phyloP scores from a whole-genome alignment of 495 filamentous ascomycete genomes.

The Aspergillus funiculosus region DNA sequence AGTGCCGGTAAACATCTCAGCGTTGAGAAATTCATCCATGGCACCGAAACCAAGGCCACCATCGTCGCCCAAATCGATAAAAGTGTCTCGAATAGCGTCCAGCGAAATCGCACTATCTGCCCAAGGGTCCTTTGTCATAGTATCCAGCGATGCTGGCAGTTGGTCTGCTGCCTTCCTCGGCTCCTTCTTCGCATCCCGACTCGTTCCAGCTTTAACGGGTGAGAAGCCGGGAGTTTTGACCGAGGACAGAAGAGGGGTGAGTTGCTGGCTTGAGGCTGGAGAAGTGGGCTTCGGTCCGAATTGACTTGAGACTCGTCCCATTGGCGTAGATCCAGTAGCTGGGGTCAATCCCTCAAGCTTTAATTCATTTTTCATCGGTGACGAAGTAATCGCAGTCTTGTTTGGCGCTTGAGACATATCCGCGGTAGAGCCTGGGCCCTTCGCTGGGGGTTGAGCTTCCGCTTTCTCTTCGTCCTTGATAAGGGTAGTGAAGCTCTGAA shows the following conservation, averaged over 20 bases:
- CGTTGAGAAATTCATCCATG: slow-evolving; percentile 40
- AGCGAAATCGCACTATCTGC: slow-evolving; percentile 38
- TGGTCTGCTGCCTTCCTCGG: slow-evolving; percentile 21
- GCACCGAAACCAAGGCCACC: slow-evolving; percentile 29
- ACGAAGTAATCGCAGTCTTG: slow-evolving; percentile 25
- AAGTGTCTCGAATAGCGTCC: slow-evolving; percentile 39
- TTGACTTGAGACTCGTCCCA: slow-evolving; percentile 37
- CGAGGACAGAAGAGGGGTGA: slow-evolving; percentile 34
- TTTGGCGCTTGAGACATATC: slow-evolving; percentile 13
- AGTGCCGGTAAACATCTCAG: slow-evolving; percentile 38
- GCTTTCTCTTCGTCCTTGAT: slow-evolving; percentile 32
- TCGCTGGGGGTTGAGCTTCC: slow-evolving; percentile 23
- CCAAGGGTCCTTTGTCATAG: slow-evolving; percentile 34
- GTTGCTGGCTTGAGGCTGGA: slow-evolving; percentile 38
- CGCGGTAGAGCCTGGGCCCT: slow-evolving; percentile 15
- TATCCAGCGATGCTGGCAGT: slow-evolving; percentile 7
- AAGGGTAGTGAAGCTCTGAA: slow-evolving; percentile 41
- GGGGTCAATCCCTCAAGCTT: slow-evolving; percentile 38
- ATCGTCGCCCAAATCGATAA: slow-evolving; percentile 30
- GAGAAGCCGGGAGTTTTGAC: slow-evolving; percentile 25
- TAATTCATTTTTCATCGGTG: slow-evolving; percentile 33
- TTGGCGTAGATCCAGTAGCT: slow-evolving; percentile 34
- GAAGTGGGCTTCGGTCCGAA: slow-evolving; percentile 35
- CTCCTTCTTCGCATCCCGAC: slow-evolving; percentile 31
- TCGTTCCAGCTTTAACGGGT: slow-evolving; percentile 24